Percentiles rank a stretch among this genome's conserved stretches.
These are phyloP conservation scores for Irpex sp. DNA, from an alignment of 1,284 basidiomycete species.

Conservation along the genomic window DNA sequence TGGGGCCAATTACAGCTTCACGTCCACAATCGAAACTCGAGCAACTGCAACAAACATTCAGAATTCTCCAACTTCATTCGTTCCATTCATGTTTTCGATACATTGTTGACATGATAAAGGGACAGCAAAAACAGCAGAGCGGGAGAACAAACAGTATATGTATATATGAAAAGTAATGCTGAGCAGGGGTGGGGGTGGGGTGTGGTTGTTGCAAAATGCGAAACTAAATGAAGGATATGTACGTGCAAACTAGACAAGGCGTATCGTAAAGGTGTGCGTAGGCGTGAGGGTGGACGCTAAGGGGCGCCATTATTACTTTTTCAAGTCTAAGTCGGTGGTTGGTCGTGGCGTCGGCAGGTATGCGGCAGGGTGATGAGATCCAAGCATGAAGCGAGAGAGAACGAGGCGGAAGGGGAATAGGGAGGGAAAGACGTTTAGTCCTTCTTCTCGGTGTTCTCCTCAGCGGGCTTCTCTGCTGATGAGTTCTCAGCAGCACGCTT, in stretches of 20 bases:
- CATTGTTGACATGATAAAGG: slow-evolving; percentile 10
- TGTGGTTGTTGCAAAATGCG: slow-evolving; percentile 5
- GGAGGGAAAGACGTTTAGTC: slow-evolving; percentile 38
- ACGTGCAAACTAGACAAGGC: background rate
- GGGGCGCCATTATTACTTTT: slow-evolving; percentile 24
- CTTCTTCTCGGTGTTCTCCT: slow-evolving; percentile 65
- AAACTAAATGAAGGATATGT: slow-evolving; percentile 10
- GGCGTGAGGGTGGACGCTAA: slow-evolving; percentile 2
- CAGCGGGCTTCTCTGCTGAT: slow-evolving; percentile 34
- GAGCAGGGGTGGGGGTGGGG: slow-evolving; percentile 20
- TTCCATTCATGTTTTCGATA: slow-evolving; percentile 1
- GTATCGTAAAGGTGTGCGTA: background rate
- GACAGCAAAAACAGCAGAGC: slow-evolving; percentile 9
- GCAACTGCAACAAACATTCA: background rate
- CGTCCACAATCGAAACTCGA: background rate
- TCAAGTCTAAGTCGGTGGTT: slow-evolving; percentile 14
- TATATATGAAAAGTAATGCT: slow-evolving; percentile 16
- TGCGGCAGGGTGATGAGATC: background rate
- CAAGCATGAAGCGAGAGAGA: slow-evolving; percentile 10
- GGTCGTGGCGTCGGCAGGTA: background rate
- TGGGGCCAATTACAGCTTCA: background rate
- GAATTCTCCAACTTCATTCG: slow-evolving; percentile 2
- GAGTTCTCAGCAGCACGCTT: slow-evolving; percentile 76
- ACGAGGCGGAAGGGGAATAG: background rate
- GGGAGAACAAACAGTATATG: slow-evolving; percentile 6